A percentile compares a stretch with the other conserved stretches of the same genome.
These are phyloP conservation scores for Penicillium antarcticum DNA, from an alignment of 495 filamentous ascomycete species.

Conservation along the genomic window DNA sequence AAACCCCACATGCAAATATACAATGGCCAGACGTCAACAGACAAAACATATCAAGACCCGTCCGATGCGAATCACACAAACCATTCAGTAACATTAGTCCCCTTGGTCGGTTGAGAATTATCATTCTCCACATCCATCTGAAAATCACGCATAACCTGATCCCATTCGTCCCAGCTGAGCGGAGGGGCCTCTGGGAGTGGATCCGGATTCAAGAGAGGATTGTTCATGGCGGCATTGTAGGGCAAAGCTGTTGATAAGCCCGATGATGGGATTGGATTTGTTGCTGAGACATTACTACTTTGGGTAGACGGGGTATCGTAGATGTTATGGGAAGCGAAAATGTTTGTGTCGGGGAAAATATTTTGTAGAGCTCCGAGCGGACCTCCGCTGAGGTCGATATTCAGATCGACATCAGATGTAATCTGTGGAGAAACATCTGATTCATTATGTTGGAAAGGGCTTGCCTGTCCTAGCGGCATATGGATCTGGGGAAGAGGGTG, in stretches of 20 bases:
- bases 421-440: neutral
- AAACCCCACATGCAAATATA: neutral
- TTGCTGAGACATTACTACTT: slow-evolving; percentile 2
- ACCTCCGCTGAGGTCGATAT: slow-evolving; percentile 31
- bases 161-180: slow-evolving; percentile 46
- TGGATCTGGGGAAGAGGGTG: slow-evolving; percentile 17
- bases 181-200: slow-evolving; percentile 1
- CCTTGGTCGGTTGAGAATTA: slow-evolving; percentile 14
- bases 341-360: slow-evolving; percentile 32
- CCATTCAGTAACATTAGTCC: slow-evolving; percentile 33
- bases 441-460: neutral
- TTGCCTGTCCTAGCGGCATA: slow-evolving; percentile 4
- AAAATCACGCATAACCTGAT: slow-evolving; percentile 50
- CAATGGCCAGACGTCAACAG: neutral
- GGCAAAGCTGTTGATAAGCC: slow-evolving; percentile 3
- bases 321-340: slow-evolving; percentile 16
- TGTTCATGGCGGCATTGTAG: slow-evolving; percentile 7
- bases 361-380: slow-evolving; percentile 24
- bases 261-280: neutral
- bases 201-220: slow-evolving; percentile 14
- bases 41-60: neutral
- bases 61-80: slow-evolving; percentile 13
- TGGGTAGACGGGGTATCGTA: slow-evolving; percentile 5
- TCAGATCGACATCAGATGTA: slow-evolving; percentile 2
- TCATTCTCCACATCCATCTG: slow-evolving; percentile 40